Conservation (phyloP, 257 asterid genomes). For the Eucommia ulmoides region DNA sequence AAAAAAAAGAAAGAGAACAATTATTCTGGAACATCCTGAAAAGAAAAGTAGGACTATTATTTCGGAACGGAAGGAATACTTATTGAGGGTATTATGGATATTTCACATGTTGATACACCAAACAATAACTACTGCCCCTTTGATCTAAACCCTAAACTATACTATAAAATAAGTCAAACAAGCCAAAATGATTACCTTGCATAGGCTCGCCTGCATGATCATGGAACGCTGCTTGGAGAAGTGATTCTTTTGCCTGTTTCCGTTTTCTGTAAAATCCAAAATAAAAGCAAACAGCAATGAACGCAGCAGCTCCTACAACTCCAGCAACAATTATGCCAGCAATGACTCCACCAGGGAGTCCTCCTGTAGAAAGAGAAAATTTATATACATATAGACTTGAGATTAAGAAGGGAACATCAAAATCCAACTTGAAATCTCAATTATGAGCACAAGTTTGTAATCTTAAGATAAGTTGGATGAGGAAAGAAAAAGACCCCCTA, state of each 20-base stretch:
- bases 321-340: slow-evolving; percentile 43
- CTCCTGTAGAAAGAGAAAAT: too few relatives aligned
- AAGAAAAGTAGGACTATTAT: too few relatives aligned
- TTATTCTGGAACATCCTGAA: too few relatives aligned
- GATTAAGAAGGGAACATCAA: slow-evolving; percentile 11
- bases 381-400: slow-evolving; percentile 1
- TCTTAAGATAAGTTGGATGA: slow-evolving; percentile 5
- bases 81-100: too few relatives aligned
- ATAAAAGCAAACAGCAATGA: slow-evolving; percentile 36
- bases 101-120: too few relatives aligned
- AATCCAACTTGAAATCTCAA: not conserved
- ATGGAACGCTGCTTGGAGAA: not conserved
- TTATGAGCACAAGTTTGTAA: slow-evolving; percentile 10
- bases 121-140: too few relatives aligned
- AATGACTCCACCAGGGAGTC: slow-evolving; percentile 25
- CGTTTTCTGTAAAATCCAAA: slow-evolving; percentile 11
- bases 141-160: too few relatives aligned
- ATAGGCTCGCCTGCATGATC: slow-evolving; percentile 5
- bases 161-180: too few relatives aligned
- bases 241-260: not conserved
- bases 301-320: slow-evolving; percentile 22
- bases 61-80: too few relatives aligned
- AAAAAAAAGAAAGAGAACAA: too few relatives aligned
- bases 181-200: too few relatives aligned
- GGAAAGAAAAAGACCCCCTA: slow-evolving; percentile 23